Base-by-base conservation (phyloP, 2,329 filamentous ascomycete species). In the Colletotrichum truncatum region DNA sequence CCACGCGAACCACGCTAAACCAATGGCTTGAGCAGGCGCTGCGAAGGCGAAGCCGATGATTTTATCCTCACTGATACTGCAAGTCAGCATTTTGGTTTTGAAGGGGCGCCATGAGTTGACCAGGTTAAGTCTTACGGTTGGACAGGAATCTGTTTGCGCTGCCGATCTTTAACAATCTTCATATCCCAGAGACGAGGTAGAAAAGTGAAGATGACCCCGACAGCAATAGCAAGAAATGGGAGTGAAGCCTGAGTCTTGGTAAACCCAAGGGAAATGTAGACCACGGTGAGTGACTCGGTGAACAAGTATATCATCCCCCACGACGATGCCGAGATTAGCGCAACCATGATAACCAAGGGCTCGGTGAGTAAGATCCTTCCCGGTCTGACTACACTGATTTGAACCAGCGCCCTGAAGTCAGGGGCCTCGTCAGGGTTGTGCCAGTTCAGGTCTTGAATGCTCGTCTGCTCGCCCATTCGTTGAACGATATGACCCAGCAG, bases 301-400 rank as follows among this genome's bases (percentile, higher is more conserved):
- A 84, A 82, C 4, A 84, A 77, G 65, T 84, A 85, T 25, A 84
- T 78, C n/a, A 84, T 72, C 1, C 77, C 80, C 67, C 80, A 82
- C 6, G 78, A 77, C 14, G 79, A 71, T 8, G 78, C 78, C 8
- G 76, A 79, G 67, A 84, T 80, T 21, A 81, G 71, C 1, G 81
- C 75, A 10, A 80, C 75, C 38, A 78, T 71, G 36, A 80, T 76
- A 26, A 85, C 78, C 38, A 85, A 79, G 0, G 82, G 82, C 55
- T 85, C 82, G 2, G 77, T 81, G 67, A 79, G 76, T 59, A 84
- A 77, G 6, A 85, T 75, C 6, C 72, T 72, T 3, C 78, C 67
- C 3, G 81, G 81, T n/a, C 80, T 73, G 53, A 77, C 67, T 34
- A 83, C 74, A n/a, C 77, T 75, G 4, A 78, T 72, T 39, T 74